Evolutionary conservation across 768 basidiomycete species (phyloP).

Genomic region (Tylopilus sp.): DNA sequence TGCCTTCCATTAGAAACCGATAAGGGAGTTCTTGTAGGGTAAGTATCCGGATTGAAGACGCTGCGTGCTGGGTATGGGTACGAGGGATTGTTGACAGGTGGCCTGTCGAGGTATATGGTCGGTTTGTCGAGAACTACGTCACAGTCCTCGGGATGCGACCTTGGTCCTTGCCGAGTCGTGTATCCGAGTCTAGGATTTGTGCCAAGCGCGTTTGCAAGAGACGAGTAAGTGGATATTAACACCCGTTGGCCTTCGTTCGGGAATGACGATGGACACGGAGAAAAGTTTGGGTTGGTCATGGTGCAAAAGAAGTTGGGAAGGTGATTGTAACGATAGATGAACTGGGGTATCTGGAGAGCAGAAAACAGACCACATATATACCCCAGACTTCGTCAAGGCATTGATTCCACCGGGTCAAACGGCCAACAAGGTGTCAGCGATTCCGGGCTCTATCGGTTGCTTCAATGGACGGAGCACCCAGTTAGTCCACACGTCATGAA

Average conservation of each 20-base stretch:
- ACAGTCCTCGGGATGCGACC: not conserved
- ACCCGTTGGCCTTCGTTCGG: constrained; percentile 17
- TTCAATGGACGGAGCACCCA: not conserved
- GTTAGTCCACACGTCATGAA: constrained; percentile 10
- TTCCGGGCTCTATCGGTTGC: not conserved
- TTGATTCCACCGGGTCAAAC: not conserved
- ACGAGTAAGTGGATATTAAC: constrained; percentile 22
- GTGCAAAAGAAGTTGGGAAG: not conserved
- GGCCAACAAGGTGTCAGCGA: constrained; percentile 2
- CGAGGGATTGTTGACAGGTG: constrained; percentile 17
- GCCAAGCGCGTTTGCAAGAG: constrained; percentile 22
- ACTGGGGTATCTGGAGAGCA: not conserved
- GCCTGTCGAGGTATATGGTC: constrained; percentile 15
- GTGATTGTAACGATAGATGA: not conserved
- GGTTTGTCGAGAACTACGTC: constrained; percentile 8
- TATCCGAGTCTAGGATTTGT: constrained; percentile 12
- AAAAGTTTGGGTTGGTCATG: constrained; percentile 17
- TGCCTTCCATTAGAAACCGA: constrained; percentile 8
- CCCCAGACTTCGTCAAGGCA: constrained; percentile 17
- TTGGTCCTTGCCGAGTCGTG: constrained; percentile 4
- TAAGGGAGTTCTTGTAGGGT: constrained; percentile 4
- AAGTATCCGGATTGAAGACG: constrained; percentile 24
- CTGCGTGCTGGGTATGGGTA: constrained; percentile 32
- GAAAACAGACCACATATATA: constrained; percentile 19
- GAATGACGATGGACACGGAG: constrained; percentile 20